Evolutionary conservation across 176 grass and related monocot species (phyloP).

Genomic region (Oryza meyeriana): DNA sequence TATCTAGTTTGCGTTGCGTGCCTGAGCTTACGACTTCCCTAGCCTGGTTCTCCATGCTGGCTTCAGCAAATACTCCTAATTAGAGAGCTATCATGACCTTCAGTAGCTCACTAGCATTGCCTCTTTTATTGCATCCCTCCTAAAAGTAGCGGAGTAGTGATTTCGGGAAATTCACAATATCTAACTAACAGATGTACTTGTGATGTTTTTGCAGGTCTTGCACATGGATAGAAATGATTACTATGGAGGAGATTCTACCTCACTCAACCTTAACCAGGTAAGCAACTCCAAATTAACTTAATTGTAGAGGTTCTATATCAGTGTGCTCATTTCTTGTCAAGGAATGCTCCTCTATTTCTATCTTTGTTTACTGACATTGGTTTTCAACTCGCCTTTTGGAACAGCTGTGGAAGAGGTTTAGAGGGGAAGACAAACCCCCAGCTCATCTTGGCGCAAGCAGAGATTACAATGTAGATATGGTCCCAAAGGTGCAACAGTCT

Average conservation of each 20-base stretch:
- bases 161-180: not conserved
- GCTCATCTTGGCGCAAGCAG: slow-evolving; percentile 74
- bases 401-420: slow-evolving; percentile 90
- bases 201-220: slow-evolving; percentile 59
- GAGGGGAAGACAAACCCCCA: slow-evolving; percentile 83
- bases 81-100: not conserved
- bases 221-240: slow-evolving; percentile 98
- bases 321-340: slow-evolving; percentile 23
- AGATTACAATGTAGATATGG: slow-evolving; percentile 96
- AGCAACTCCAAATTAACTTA: slow-evolving; percentile 5
- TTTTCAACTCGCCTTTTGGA: slow-evolving; percentile 20
- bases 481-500: slow-evolving; percentile 63
- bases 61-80: slow-evolving; percentile 2
- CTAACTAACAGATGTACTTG: not conserved
- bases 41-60: not conserved
- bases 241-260: slow-evolving; percentile 94
- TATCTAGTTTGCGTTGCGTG: not conserved
- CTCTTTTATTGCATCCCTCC: slow-evolving; percentile 11
- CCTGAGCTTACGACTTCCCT: not conserved
- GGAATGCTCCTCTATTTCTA: not conserved
- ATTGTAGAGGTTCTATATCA: not conserved
- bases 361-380: not conserved
- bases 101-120: not conserved
- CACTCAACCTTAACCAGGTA: slow-evolving; percentile 88
- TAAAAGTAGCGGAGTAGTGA: not conserved